phyloP scores from a whole-genome alignment of 495 filamentous ascomycete genomes.

The Corynascus novoguineensis region DNA sequence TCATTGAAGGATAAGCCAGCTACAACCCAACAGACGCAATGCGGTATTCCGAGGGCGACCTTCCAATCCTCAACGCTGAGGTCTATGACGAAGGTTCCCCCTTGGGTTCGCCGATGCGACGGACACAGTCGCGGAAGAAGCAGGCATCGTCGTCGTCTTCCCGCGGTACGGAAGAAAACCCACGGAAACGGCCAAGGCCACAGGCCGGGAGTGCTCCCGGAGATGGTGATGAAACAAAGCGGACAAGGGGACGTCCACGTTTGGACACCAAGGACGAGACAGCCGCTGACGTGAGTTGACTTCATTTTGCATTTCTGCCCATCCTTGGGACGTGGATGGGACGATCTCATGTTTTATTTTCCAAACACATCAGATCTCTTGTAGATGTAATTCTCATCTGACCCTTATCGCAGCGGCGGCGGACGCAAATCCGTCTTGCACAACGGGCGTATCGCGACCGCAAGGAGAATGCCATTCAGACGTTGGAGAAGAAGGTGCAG shows the following conservation, averaged over 20 bases:
- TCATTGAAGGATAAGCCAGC: not conserved
- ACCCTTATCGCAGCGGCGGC: slow-evolving; percentile 55
- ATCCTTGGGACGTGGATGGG: not conserved
- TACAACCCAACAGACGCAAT: slow-evolving; percentile 21
- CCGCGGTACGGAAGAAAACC: slow-evolving; percentile 19
- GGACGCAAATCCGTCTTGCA: slow-evolving; percentile 82
- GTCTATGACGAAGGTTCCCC: slow-evolving; percentile 36
- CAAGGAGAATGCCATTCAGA: slow-evolving; percentile 75
- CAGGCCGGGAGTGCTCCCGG: slow-evolving; percentile 16
- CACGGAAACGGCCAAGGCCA: slow-evolving; percentile 27
- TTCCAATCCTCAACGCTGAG: slow-evolving; percentile 47
- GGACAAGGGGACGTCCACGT: slow-evolving; percentile 60
- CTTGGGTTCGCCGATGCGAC: slow-evolving; percentile 11
- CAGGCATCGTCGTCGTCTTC: slow-evolving; percentile 1
- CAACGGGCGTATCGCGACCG: slow-evolving; percentile 80
- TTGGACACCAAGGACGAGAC: slow-evolving; percentile 65
- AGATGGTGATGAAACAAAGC: slow-evolving; percentile 44
- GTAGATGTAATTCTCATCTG: slow-evolving; percentile 6
- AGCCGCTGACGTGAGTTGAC: slow-evolving; percentile 44
- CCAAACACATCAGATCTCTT: not conserved
- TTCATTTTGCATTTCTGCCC: not conserved
- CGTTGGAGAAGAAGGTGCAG: slow-evolving; percentile 60
- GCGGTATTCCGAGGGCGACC: slow-evolving; percentile 32
- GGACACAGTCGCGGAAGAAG: slow-evolving; percentile 18
- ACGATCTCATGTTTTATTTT: too few relatives aligned